Evolutionary conservation across 2,329 filamentous ascomycete genomes (phyloP), one percentile per base, ranked within the genome.

Genomic region (Rhynchosporium graminicola): DNA sequence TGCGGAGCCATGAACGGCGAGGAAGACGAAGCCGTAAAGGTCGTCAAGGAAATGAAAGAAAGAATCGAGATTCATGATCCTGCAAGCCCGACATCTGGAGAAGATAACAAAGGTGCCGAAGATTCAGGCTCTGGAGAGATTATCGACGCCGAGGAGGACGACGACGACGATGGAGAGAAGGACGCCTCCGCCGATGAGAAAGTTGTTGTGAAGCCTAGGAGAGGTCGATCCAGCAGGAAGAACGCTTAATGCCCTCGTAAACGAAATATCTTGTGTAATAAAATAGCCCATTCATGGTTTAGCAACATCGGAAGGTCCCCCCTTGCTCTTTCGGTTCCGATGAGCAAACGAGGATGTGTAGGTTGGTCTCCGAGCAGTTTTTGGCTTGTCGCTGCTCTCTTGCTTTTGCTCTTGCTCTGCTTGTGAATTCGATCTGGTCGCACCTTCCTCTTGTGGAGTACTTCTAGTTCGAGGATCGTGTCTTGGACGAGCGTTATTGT

Each of bases 1-100:
- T 99, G 95, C 72, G 87, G 88, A 9, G 81, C 86, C 1, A 83
- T 83, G 78, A 99, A 99, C 74, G 94, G 94, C 0, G 85, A 90
- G 71, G 85, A 92, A 70, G 90, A 89, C 65, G 90, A 94, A 74
- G 88, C 94, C 57, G 80, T 94, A 54, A 83, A 84, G 48, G 86
- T 89, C 71, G 84, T 92, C 28, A 76, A 78, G 59, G 68, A 72
- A 60, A 72, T 72, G 61, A 72, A 72, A 57, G 65, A 71, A 51
- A 59, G 57, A n/a, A 73, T 72, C n/a, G 66, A 69, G 48, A 46
- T 40, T 46, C 51, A 64, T 33, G 57, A 62, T 59, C 40, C 65
- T 57, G 50, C 68, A 9, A 52, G 63, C 13, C 33, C 59, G n/a
- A 36, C 58, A 47, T 33, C 51, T 47, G 46, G 54, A 12, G 60